phyloP scores from a whole-genome alignment of 225 moss, liverwort and hornwort species.

The Pleurozium schreberi region DNA sequence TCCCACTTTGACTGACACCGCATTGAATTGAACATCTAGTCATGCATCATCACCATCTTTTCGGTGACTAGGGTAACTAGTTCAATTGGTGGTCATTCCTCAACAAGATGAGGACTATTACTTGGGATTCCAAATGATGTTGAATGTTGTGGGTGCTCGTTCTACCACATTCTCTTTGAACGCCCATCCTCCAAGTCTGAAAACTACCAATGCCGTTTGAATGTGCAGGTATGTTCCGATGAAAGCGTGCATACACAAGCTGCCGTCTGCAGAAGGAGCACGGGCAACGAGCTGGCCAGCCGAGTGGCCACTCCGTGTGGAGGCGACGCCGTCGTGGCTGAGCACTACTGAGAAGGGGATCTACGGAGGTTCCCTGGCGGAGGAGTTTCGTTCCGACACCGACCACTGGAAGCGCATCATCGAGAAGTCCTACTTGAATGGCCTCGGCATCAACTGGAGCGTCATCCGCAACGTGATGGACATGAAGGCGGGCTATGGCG shows the following conservation, averaged over 20 bases:
- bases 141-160: not conserved
- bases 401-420: conserved; percentile 64
- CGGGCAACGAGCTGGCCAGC: conserved; percentile 63
- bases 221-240: conserved; percentile 69
- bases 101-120: not conserved
- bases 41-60: not conserved
- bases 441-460: conserved; percentile 54
- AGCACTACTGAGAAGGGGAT: conserved; percentile 54
- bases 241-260: conserved; percentile 74
- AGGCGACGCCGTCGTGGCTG: conserved; percentile 60
- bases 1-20: not conserved
- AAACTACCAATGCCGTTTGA: not conserved
- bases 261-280: conserved; percentile 33
- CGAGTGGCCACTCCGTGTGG: conserved; percentile 53
- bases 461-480: conserved; percentile 73
- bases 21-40: not conserved
- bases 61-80: not conserved
- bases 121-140: not conserved
- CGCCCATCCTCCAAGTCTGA: not conserved
- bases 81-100: not conserved
- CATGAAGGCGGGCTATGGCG: conserved; percentile 97
- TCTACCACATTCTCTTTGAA: not conserved
- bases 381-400: conserved; percentile 56
- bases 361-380: conserved; percentile 49
- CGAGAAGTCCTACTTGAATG: conserved; percentile 51